phyloP scores from a whole-genome alignment of 345 rosid species.

The Salix viminalis region DNA sequence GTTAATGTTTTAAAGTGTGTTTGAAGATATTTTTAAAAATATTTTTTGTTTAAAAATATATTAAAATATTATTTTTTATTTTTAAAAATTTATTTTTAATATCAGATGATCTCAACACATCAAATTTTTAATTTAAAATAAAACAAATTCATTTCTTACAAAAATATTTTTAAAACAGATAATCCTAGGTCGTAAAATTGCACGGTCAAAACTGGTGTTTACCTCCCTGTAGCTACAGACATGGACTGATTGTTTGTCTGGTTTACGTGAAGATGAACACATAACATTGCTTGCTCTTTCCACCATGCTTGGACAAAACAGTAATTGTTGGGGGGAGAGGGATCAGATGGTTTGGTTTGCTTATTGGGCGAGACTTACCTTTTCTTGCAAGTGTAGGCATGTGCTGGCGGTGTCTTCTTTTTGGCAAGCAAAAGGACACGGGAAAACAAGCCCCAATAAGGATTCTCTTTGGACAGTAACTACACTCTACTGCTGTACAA shows the following conservation, averaged over 20 bases:
- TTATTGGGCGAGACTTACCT: conserved; percentile 16
- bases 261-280: background rate
- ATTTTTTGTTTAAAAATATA: no score
- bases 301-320: background rate
- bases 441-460: background rate
- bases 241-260: background rate
- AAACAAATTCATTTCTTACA: no score
- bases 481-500: background rate
- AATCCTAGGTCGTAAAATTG: background rate
- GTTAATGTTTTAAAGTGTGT: no score
- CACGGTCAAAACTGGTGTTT: background rate
- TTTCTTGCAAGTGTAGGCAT: conserved; percentile 14
- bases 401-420: background rate
- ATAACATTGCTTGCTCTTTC: background rate
- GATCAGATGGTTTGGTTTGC: conserved; percentile 2
- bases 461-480: background rate
- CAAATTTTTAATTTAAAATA: no score
- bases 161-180: no score
- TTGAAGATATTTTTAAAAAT: no score
- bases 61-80: no score
- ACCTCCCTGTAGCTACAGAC: background rate
- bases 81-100: no score
- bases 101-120: no score
- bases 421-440: no score
- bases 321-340: background rate